Base-by-base conservation (phyloP, 2,329 filamentous ascomycete genomes). In the Aplosporella prunicola region DNA sequence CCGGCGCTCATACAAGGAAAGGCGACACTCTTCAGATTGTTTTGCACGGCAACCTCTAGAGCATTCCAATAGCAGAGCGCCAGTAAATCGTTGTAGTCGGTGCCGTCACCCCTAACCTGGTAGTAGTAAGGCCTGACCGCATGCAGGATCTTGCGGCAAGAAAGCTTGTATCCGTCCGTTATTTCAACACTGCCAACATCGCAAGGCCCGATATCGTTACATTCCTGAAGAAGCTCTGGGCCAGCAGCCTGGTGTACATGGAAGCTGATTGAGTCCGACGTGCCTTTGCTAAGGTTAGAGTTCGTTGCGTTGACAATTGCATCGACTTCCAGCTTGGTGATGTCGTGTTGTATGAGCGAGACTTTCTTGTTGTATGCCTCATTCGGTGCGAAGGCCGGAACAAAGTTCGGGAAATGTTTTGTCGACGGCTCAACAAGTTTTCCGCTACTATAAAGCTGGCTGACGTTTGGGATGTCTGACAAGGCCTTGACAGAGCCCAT, bases 251-350 rank as follows among this genome's bases (percentile, higher is more conserved):
- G 46, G 27, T 56, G 50, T 5, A 60, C 37, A 6, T 41, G 32
- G 18, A 18, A 33, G 11, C 18, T 23, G 13, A 40, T 27, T 10
- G 24, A 33, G 25, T 38, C 28, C 2, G 35, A 46, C 8, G 40
- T 35, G 16, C 29, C 30, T 23, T 42, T 9, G 5, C 39, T 46
- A 34, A 55, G 30, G 2, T 40, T 28, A 6, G 18, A 28, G 10
- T 51, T 51, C 1, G 53, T 49, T 27, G 50, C 53, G 27, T 55
- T 58, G 9, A 60, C 51, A 14, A 60, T 58, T 9, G 55, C 55
- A 27, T 57, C 56, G 0, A 57, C 55, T 16, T 49, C 46, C 3
- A 60, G 20, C n/a, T 44, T 47, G 1, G 54, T 58, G 5, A 60
- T 34, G 20, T 59, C 52, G 31, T 55, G 44, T 27, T 45, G 46